Percentiles rank a stretch among this genome's conserved stretches.
Conservation (phyloP, 2,329 filamentous ascomycete genomes). For the Alternaria ethzedia region DNA sequence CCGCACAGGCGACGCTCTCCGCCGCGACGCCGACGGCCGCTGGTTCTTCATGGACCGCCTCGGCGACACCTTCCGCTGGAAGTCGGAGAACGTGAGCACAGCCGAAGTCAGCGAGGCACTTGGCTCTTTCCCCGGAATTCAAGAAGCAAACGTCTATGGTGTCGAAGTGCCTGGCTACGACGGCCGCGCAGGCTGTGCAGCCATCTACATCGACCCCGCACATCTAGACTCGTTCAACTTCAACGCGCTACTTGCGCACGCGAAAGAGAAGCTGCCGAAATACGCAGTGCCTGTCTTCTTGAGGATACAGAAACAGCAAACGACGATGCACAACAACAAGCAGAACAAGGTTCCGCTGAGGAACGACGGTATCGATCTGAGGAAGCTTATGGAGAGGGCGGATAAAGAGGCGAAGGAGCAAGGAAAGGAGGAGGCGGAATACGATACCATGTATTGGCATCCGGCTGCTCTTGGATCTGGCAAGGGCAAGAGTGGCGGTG, state of each 20-base stretch:
- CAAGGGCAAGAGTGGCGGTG: constrained; percentile 46
- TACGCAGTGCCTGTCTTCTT: constrained; percentile 81
- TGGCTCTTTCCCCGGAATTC: constrained; percentile 52
- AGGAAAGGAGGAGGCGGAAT: constrained; percentile 38
- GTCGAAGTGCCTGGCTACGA: constrained; percentile 56
- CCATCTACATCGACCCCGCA: constrained; percentile 62
- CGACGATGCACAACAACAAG: constrained; percentile 77
- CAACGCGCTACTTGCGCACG: constrained; percentile 64
- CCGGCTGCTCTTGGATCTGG: constrained; percentile 45
- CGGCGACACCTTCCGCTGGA: constrained; percentile 59
- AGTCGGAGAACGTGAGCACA: constrained; percentile 57
- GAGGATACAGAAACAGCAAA: constrained; percentile 64
- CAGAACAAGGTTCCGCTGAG: constrained; percentile 77
- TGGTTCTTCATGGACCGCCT: constrained; percentile 59
- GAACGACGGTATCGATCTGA: constrained; percentile 69
- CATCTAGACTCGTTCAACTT: constrained; percentile 58
- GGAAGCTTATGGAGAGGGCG: constrained; percentile 50
- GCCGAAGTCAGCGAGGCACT: constrained; percentile 56
- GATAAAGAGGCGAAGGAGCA: constrained; percentile 47
- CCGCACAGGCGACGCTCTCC: constrained; percentile 56
- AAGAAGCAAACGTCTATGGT: constrained; percentile 58
- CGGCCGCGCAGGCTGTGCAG: constrained; percentile 62
- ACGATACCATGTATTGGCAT: constrained; percentile 60
- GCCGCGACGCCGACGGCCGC: constrained; percentile 51
- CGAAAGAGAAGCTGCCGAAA: constrained; percentile 66